Percentiles rank a stretch among this genome's conserved stretches.
These are phyloP conservation scores for Vigna mungo DNA, from an alignment of 306 rosid genomes.

Conservation along the genomic window DNA sequence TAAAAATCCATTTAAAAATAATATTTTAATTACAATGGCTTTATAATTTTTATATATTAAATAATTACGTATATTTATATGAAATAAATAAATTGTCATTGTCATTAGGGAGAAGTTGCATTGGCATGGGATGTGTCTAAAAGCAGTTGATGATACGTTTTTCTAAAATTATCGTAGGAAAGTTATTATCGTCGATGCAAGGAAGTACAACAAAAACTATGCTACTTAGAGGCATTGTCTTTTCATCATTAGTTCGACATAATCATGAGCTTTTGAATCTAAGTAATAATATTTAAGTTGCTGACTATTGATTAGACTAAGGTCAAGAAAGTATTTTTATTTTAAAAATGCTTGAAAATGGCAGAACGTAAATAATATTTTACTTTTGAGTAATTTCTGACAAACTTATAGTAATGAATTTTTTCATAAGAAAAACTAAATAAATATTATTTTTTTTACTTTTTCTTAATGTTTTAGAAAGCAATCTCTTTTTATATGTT, in stretches of 20 bases:
- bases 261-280: neutral
- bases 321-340: neutral
- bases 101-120: neutral
- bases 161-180: constrained; percentile 2
- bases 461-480: neutral
- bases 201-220: constrained; percentile 14
- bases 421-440: neutral
- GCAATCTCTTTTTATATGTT: neutral
- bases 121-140: neutral
- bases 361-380: too few species aligned
- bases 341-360: too few species aligned
- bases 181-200: neutral
- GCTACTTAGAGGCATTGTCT: neutral
- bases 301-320: neutral
- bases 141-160: neutral
- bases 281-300: neutral
- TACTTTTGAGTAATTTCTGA: neutral
- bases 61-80: neutral
- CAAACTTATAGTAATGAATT: too few species aligned
- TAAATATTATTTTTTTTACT: neutral
- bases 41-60: neutral
- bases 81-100: neutral
- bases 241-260: neutral
- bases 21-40: neutral
- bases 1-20: neutral